phyloP scores from a whole-genome alignment of 768 basidiomycete genomes.

The Hydnomerulius pinastri region DNA sequence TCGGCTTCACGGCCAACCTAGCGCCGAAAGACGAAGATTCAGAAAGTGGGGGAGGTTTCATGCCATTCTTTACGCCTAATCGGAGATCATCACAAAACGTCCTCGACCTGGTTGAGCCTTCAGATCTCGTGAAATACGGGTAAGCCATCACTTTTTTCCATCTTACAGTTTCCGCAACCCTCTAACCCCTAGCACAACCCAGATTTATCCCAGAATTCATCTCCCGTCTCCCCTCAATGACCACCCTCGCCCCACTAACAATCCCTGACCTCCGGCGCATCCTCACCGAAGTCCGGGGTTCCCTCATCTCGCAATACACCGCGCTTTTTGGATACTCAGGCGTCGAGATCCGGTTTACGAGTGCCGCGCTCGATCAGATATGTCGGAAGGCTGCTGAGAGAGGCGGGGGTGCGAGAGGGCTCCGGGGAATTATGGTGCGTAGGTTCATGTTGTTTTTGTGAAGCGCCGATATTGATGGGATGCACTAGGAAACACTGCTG shows the following conservation, averaged over 20 bases:
- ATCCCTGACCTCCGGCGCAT: conserved; percentile 85
- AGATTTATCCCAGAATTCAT: conserved; percentile 96
- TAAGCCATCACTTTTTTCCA: conserved; percentile 26
- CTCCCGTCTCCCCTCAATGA: conserved; percentile 89
- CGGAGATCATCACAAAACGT: conserved; percentile 51
- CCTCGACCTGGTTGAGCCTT: conserved; percentile 72
- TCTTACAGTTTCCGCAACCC: neutral
- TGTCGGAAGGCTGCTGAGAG: conserved; percentile 76
- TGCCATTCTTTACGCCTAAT: conserved; percentile 83
- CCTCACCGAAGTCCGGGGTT: conserved; percentile 89
- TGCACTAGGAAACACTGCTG: conserved; percentile 67
- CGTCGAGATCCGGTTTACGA: conserved; percentile 86
- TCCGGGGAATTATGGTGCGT: conserved; percentile 84
- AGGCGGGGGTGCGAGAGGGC: conserved; percentile 88
- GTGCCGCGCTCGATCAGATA: conserved; percentile 75
- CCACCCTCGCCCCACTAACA: conserved; percentile 78
- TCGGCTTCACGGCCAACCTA: conserved; percentile 75
- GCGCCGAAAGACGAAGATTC: conserved; percentile 42
- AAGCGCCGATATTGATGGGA: neutral
- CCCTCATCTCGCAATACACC: conserved; percentile 86
- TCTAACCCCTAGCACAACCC: conserved; percentile 2
- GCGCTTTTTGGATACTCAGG: conserved; percentile 83
- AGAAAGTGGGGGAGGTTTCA: conserved; percentile 29
- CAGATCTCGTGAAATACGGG: conserved; percentile 86
- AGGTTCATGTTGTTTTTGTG: neutral